phyloP scores from a whole-genome alignment of 78 protist genomes.

The Dictyostelium brefeldianum region DNA sequence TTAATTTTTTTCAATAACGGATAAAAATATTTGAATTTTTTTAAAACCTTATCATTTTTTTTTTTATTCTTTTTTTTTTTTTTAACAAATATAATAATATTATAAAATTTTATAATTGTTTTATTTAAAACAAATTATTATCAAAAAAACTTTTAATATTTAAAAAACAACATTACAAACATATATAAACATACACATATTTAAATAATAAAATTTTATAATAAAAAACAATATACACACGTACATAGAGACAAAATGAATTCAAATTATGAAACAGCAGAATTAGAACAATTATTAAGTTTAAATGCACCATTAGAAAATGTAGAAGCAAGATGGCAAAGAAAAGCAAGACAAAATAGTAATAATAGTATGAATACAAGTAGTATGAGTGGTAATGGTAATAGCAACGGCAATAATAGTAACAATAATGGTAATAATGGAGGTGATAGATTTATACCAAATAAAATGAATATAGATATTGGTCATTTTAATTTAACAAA shows the following conservation, averaged over 20 bases:
- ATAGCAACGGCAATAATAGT: not conserved
- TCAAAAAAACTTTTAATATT: too few species aligned
- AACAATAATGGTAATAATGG: not conserved
- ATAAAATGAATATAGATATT: conserved; percentile 72
- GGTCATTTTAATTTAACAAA: conserved; percentile 73
- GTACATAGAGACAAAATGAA: too few species aligned
- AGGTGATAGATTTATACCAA: conserved; percentile 83
- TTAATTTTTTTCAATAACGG: not conserved
- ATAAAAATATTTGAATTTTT: too few species aligned
- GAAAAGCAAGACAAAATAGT: conserved; percentile 57
- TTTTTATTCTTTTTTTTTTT: too few species aligned
- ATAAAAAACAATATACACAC: not conserved
- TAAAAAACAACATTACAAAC: not conserved
- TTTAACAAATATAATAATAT: too few species aligned
- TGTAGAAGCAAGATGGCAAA: conserved; percentile 78
- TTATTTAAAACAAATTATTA: not conserved
- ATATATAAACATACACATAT: not conserved
- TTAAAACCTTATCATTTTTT: too few species aligned
- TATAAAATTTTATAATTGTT: not conserved
- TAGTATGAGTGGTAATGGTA: not conserved
- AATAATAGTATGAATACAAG: not conserved
- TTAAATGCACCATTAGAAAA: conserved; percentile 70
- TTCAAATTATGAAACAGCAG: conserved; percentile 64
- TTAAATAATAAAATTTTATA: not conserved
- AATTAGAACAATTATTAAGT: conserved; percentile 52